Conservation (phyloP, 768 basidiomycete species). For the Lactarius evosmus region DNA sequence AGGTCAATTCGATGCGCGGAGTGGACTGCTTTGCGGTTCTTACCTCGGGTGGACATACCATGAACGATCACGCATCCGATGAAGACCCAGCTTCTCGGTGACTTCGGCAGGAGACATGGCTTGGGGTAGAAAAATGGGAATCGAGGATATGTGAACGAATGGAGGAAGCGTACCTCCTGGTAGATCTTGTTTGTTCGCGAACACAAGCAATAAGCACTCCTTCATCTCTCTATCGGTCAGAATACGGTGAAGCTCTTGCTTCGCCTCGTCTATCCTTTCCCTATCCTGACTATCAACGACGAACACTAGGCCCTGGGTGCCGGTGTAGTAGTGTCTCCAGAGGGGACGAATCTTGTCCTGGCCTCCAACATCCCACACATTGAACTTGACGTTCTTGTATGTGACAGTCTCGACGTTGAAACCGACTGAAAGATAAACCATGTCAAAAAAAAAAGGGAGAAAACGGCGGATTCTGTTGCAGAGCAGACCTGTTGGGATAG, state of each 20-base stretch:
- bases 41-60: conserved; percentile 99
- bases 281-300: conserved; percentile 97
- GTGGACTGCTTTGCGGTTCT: conserved; percentile 30
- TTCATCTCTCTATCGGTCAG: conserved; percentile 97
- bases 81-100: conserved; percentile 92
- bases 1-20: background rate
- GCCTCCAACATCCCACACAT: conserved; percentile 97
- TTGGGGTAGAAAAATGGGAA: conserved; percentile 32
- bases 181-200: conserved; percentile 98
- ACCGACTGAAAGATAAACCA: conserved; percentile 56
- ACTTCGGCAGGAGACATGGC: conserved; percentile 99
- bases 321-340: conserved; percentile 99
- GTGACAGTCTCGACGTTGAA: conserved; percentile 99
- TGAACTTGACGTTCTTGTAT: conserved; percentile 97
- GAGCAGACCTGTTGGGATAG: conserved; percentile 86
- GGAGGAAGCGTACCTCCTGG: conserved; percentile 73
- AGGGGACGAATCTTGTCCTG: conserved; percentile 99
- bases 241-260: conserved; percentile 93
- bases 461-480: background rate
- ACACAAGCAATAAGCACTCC: conserved; percentile 94
- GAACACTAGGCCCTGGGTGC: conserved; percentile 97
- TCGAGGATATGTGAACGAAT: background rate
- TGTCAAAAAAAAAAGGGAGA: background rate
- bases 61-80: conserved; percentile 93
- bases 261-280: conserved; percentile 94